Evolutionary conservation across 306 rosid genomes (phyloP), one percentile per base, ranked within the genome.

Genomic region (Canavalia ensiformis): DNA sequence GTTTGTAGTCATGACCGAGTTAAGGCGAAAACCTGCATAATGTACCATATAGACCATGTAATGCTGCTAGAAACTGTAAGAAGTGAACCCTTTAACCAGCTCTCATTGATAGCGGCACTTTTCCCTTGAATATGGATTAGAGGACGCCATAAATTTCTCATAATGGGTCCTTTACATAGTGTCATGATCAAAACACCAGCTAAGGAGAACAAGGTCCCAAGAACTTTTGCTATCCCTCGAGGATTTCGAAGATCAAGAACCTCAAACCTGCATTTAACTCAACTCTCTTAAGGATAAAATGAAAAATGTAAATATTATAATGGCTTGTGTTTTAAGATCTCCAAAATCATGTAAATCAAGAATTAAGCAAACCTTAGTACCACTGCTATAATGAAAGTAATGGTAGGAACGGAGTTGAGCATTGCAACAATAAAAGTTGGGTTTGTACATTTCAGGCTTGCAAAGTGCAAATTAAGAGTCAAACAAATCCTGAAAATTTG

Each of bases 171-270:
- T 33, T 88, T 93, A 77, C 89, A 93, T 31, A 93, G 81, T 78
- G 97, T 91, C 97, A 95, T 93, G 34, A 78, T 88, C 89, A 81
- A 87, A 7, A 88, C 97, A 50, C 99, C 99, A 6, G 83, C 92
- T 33, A 95, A 84, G 51, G 95, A 92, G 10, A 91, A 67, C 35
- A 87, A 64, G 11, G 92, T 91, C 33, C 99, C 97, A 6, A 90
- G 30, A 72, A 89, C 92, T 87, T 92, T 91, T 4, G 95, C 97
- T 55, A 86, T 39, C 5, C 95, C 94, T 0, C 86, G 85, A 35
- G 88, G 84, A 58, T 86, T 77, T 59, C 72, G 54, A 75, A 92
- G 18, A 80, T 90, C 86, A 57, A 95, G 45, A 68, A 44, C 70
- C 72, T 92, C 97, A 66, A 88, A 64, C 90, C 97, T 65, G 71